These are phyloP conservation scores for Trametes meyenii DNA, from an alignment of 768 basidiomycete species.

Conservation along the genomic window DNA sequence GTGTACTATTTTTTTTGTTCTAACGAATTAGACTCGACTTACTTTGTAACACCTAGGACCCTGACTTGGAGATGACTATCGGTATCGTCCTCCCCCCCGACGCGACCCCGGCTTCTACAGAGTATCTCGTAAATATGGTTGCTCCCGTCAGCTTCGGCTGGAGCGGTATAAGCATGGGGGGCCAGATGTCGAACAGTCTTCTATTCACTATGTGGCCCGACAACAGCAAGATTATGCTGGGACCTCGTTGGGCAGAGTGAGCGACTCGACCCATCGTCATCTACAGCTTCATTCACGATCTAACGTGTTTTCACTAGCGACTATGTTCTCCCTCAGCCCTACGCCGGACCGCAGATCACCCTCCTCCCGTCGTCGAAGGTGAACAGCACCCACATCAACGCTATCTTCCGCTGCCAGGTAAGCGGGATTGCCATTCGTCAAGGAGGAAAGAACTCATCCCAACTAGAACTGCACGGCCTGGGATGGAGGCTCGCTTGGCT, in stretches of 20 bases:
- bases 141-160: constrained; percentile 32
- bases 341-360: constrained; percentile 32
- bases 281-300: neutral
- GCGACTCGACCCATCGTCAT: neutral
- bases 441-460: no score
- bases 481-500: constrained; percentile 34
- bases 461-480: constrained; percentile 34
- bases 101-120: constrained; percentile 28
- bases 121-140: constrained; percentile 33
- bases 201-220: constrained; percentile 34
- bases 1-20: neutral
- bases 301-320: constrained; percentile 20
- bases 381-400: constrained; percentile 34
- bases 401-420: constrained; percentile 37
- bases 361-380: constrained; percentile 29
- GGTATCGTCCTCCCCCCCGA: constrained; percentile 32
- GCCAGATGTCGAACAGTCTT: constrained; percentile 34
- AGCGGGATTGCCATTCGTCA: neutral
- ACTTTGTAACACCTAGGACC: constrained; percentile 18
- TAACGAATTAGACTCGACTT: neutral
- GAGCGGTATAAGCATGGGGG: constrained; percentile 33
- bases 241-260: constrained; percentile 32
- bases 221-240: constrained; percentile 29
- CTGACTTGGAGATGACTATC: constrained; percentile 28
- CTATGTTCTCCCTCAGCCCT: constrained; percentile 30